phyloP scores from a whole-genome alignment of 2,329 filamentous ascomycete species.

The Aspergillus fumigatus region DNA sequence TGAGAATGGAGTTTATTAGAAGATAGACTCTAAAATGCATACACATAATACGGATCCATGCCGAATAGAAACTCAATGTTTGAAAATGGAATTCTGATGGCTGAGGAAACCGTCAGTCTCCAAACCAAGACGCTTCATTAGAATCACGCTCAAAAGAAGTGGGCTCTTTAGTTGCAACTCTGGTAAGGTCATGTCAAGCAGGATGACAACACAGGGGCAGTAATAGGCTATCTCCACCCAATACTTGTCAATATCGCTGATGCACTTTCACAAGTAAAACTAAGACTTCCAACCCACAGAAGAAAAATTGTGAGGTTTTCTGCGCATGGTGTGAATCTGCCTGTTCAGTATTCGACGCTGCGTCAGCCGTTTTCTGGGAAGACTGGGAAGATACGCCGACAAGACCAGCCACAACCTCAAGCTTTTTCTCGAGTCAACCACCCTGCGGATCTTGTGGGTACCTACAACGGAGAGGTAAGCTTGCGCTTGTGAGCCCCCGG shows the following conservation, averaged over 20 bases:
- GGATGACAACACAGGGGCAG: constrained; percentile 25
- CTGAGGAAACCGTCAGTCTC: too few relatives aligned
- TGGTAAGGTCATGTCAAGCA: constrained; percentile 8
- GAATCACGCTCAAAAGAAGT: constrained; percentile 18
- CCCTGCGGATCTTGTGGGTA: not conserved
- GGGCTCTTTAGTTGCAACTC: constrained; percentile 19
- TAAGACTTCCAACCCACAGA: constrained; percentile 1
- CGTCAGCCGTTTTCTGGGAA: not conserved
- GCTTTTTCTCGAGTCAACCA: constrained; percentile 18
- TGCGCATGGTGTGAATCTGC: not conserved
- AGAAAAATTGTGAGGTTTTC: constrained; percentile 10
- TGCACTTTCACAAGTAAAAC: constrained; percentile 8
- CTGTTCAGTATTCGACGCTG: not conserved
- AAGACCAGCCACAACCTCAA: constrained; percentile 24
- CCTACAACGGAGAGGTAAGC: not conserved
- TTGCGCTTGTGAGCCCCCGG: constrained; percentile 23
- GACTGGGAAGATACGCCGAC: not conserved
- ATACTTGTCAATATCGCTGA: constrained; percentile 10
- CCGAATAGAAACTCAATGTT: too few relatives aligned
- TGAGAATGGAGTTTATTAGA: too few relatives aligned
- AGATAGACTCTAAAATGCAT: too few relatives aligned
- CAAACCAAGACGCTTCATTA: too few relatives aligned
- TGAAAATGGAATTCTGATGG: too few relatives aligned
- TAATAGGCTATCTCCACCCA: constrained; percentile 14
- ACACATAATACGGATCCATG: too few relatives aligned